phyloP scores from a whole-genome alignment of 495 filamentous ascomycete genomes.

The Talaromyces ruber region DNA sequence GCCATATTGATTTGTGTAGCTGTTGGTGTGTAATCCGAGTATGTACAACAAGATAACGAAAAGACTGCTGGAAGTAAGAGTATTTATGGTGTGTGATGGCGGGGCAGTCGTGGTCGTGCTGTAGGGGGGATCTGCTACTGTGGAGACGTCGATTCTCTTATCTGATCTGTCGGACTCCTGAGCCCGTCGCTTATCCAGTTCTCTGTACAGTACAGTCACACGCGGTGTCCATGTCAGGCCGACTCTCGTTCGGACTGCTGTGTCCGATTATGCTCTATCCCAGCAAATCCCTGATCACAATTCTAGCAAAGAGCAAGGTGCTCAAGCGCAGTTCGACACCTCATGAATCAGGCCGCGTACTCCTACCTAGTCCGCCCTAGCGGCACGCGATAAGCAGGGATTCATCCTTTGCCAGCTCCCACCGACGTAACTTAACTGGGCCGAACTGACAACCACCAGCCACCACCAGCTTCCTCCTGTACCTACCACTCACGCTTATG shows the following conservation, averaged over 20 bases:
- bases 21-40: not conserved
- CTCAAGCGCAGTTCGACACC: not conserved
- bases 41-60: not conserved
- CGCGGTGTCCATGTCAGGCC: not conserved
- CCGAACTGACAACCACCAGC: not conserved
- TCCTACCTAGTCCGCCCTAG: not conserved
- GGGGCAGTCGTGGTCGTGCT: constrained; percentile 1
- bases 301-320: not conserved
- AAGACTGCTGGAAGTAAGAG: not conserved
- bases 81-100: not conserved
- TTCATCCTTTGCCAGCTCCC: not conserved
- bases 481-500: not conserved
- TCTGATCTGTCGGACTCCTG: not conserved
- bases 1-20: not conserved
- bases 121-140: not conserved
- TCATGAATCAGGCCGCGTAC: not conserved
- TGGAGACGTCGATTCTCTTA: constrained; percentile 6
- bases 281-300: not conserved
- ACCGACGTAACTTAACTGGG: not conserved
- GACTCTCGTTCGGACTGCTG: not conserved
- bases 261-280: not conserved
- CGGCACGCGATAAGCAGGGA: not conserved
- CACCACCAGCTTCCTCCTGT: not conserved
- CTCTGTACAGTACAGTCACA: too few relatives aligned
- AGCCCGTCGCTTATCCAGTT: not conserved